phyloP scores from a whole-genome alignment of 371 early-diverging fungal species.

The Mortierella sp. region DNA sequence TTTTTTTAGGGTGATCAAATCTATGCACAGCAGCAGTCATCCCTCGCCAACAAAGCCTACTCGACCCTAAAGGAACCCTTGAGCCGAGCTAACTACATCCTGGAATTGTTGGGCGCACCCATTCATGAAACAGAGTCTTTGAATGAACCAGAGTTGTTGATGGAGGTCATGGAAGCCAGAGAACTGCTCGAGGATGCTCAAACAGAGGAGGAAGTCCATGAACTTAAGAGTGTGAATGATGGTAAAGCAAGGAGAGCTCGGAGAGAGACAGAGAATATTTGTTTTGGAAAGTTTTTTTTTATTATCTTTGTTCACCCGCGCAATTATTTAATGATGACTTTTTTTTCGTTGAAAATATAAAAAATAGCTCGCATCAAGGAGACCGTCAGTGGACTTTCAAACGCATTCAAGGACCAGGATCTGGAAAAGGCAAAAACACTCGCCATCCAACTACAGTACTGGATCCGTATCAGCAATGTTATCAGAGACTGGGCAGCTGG shows the following conservation, averaged over 20 bases:
- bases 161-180: slow-evolving; percentile 85
- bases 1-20: slow-evolving; percentile 70
- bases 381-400: slow-evolving; percentile 55
- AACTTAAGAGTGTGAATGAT: slow-evolving; percentile 44
- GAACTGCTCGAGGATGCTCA: slow-evolving; percentile 78
- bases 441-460: slow-evolving; percentile 76
- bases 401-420: slow-evolving; percentile 65
- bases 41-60: slow-evolving; percentile 90
- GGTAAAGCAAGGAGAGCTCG: background rate
- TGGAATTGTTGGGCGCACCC: slow-evolving; percentile 67
- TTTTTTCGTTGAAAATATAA: background rate
- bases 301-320: background rate
- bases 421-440: slow-evolving; percentile 66
- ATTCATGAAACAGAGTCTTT: slow-evolving; percentile 78
- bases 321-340: background rate
- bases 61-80: slow-evolving; percentile 83
- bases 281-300: background rate
- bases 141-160: slow-evolving; percentile 77
- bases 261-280: background rate
- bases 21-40: slow-evolving; percentile 83
- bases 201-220: slow-evolving; percentile 66
- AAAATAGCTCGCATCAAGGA: slow-evolving; percentile 57
- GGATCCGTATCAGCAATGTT: slow-evolving; percentile 72
- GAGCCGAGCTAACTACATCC: slow-evolving; percentile 82
- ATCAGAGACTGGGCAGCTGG: slow-evolving; percentile 73